Conservation (phyloP, 805 yeast genomes). For the Pichia rugopelliculosa region DNA sequence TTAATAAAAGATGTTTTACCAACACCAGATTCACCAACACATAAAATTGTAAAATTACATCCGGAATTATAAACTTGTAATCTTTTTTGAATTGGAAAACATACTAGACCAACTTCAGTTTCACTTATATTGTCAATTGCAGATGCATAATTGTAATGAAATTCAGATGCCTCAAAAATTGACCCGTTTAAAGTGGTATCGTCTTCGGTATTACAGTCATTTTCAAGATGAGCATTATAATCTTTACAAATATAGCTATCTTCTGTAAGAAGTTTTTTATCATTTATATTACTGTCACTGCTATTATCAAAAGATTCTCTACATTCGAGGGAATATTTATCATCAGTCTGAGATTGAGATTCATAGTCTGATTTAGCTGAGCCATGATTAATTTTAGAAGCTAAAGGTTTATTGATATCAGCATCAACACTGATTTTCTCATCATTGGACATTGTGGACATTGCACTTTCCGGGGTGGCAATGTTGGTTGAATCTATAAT, state of each 20-base stretch:
- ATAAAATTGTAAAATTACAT: conserved; percentile 70
- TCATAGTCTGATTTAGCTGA: background rate
- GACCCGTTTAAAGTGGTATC: background rate
- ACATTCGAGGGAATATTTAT: background rate
- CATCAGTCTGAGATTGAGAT: background rate
- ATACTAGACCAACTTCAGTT: conserved; percentile 24
- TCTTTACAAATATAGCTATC: no score
- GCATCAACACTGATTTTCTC: conserved; percentile 3
- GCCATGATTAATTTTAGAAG: background rate
- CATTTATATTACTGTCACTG: background rate
- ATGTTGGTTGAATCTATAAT: conserved; percentile 2
- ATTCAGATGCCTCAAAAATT: conserved; percentile 7
- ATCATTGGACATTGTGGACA: background rate
- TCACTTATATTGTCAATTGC: conserved; percentile 20
- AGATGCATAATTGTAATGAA: conserved; percentile 24
- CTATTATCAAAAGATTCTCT: conserved; percentile 12
- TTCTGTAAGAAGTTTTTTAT: no score
- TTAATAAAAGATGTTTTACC: conserved; percentile 80
- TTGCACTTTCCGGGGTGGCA: conserved; percentile 4
- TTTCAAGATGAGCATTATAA: background rate
- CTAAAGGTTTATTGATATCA: background rate
- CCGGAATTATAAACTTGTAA: conserved; percentile 44
- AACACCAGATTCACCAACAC: conserved; percentile 80
- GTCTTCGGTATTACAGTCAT: background rate
- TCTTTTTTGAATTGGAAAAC: conserved; percentile 26